Evolutionary conservation across 169 alveolate species (phyloP), one percentile per base, ranked within the genome.

Genomic region (Eimeria necatrix): DNA sequence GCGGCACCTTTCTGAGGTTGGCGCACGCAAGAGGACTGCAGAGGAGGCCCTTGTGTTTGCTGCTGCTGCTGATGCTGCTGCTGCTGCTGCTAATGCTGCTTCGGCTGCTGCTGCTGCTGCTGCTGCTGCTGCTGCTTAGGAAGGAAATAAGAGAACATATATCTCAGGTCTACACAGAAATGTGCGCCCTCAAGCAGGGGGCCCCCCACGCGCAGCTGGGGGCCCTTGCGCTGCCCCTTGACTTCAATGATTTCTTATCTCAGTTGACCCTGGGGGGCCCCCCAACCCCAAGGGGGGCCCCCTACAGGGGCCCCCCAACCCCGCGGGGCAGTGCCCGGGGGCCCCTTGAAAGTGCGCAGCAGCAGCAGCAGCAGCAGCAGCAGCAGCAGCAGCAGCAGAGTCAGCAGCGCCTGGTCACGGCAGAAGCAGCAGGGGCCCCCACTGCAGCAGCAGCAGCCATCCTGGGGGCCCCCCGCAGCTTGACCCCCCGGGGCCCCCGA

Each of bases 401-500:
- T 4, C 61, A 16, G 20, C 22, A 76, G n/a, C 86, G 61, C 26
- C 22, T 41, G 18, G 4, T 76, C 22, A 48, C 61, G 7, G 52
- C 86, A 4, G 86, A 76, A 60, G 61, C 64, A 32, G 86, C 86
- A 46, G 86, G 86, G 86, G 86, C 86, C 86, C 86, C 86, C 41
- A 46, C 61, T 7, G 86, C 86, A 9, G 86, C 86, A 9, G 86
- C 86, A 46, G 86, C 86, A 46, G 86, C 61, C 56, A 22, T n/a
- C 76, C 8, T 64, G 18, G 76, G 76, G 76, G 41, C 76, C 76
- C 18, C 76, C 26, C 76, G 76, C 41, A 5, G 32, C 41, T 9
- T n/a, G 32, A 64, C 76, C 5, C 76, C 26, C 76, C 14, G 41
- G 41, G 26, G 9, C 64, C 14, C 64, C 64, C n/a, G n/a, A n/a